phyloP scores from a whole-genome alignment of 1,139 yeast species.

The Eremothecium cymbalariae region DNA sequence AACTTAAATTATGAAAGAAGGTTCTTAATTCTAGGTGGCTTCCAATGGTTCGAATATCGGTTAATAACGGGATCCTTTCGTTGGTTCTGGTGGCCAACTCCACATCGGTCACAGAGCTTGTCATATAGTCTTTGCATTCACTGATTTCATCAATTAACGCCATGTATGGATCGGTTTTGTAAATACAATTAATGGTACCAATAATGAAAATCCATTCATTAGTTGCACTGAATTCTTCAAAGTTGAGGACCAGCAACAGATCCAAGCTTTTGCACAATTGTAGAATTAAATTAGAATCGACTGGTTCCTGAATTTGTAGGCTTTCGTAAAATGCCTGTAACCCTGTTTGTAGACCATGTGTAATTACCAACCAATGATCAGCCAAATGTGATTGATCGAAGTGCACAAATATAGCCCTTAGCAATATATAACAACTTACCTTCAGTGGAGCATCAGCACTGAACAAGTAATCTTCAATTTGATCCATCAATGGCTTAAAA shows the following conservation, averaged over 20 bases:
- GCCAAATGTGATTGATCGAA: slow-evolving; percentile 57
- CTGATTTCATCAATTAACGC: slow-evolving; percentile 46
- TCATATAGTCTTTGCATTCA: slow-evolving; percentile 33
- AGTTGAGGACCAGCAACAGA: slow-evolving; percentile 52
- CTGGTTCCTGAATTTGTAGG: slow-evolving; percentile 34
- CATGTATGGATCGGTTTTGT: slow-evolving; percentile 33
- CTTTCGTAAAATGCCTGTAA: slow-evolving; percentile 39
- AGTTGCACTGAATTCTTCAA: slow-evolving; percentile 68
- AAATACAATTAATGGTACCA: slow-evolving; percentile 59
- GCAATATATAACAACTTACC: slow-evolving; percentile 36
- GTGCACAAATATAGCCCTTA: slow-evolving; percentile 56
- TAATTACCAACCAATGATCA: slow-evolving; percentile 64
- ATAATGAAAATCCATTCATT: slow-evolving; percentile 81
- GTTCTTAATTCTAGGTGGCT: slow-evolving; percentile 43
- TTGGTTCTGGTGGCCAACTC: slow-evolving; percentile 10
- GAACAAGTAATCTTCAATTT: slow-evolving; percentile 23
- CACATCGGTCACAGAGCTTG: slow-evolving; percentile 15
- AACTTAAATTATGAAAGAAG: slow-evolving; percentile 65
- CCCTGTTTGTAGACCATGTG: slow-evolving; percentile 49
- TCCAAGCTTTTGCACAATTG: slow-evolving; percentile 74
- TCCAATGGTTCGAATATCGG: slow-evolving; percentile 38
- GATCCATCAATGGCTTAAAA: slow-evolving; percentile 23
- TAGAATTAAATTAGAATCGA: slow-evolving; percentile 41
- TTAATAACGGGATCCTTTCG: slow-evolving; percentile 40
- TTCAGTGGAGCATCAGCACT: slow-evolving; percentile 21